phyloP scores from a whole-genome alignment of 306 rosid genomes.

The Luffa acutangula region DNA sequence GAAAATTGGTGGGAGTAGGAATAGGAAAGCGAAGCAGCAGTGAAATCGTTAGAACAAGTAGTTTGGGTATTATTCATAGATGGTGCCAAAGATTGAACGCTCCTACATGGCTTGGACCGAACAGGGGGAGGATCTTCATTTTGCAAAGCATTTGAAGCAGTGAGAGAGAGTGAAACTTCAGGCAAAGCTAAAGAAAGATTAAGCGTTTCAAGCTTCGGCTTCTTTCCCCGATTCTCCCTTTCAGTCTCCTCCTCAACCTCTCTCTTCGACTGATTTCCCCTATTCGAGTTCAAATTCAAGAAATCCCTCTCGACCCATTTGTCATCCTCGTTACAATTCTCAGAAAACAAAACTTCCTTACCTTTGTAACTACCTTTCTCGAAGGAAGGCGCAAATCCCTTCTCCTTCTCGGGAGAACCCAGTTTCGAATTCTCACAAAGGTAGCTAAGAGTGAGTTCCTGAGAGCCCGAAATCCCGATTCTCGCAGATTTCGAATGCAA shows the following conservation, averaged over 20 bases:
- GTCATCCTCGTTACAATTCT: slow-evolving; percentile 42
- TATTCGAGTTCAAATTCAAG: slow-evolving; percentile 54
- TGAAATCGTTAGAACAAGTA: slow-evolving; percentile 73
- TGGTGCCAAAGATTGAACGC: slow-evolving; percentile 40
- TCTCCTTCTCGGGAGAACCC: slow-evolving; percentile 46
- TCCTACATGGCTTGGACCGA: slow-evolving; percentile 36
- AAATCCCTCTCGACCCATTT: slow-evolving; percentile 95
- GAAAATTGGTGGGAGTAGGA: slow-evolving; percentile 72
- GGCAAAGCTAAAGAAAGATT: slow-evolving; percentile 89
- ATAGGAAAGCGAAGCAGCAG: slow-evolving; percentile 73
- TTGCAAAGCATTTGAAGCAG: slow-evolving; percentile 75
- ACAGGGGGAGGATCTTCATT: slow-evolving; percentile 38
- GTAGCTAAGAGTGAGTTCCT: slow-evolving; percentile 81
- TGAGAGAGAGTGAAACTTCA: slow-evolving; percentile 76
- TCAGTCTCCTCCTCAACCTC: slow-evolving; percentile 56
- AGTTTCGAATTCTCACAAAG: slow-evolving; percentile 57
- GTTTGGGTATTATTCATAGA: slow-evolving; percentile 36
- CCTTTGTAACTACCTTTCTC: slow-evolving; percentile 51
- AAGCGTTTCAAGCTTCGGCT: slow-evolving; percentile 69
- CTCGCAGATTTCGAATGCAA: slow-evolving; percentile 24
- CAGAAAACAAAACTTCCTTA: slow-evolving; percentile 41
- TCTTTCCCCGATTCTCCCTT: slow-evolving; percentile 57
- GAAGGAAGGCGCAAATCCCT: slow-evolving; percentile 33
- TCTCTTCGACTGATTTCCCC: slow-evolving; percentile 60
- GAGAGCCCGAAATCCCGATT: slow-evolving; percentile 34